Percentiles rank a stretch among this genome's conserved stretches.
Conservation (phyloP, 352 stramenopile species). For the Peronosclerospora sorghi region DNA sequence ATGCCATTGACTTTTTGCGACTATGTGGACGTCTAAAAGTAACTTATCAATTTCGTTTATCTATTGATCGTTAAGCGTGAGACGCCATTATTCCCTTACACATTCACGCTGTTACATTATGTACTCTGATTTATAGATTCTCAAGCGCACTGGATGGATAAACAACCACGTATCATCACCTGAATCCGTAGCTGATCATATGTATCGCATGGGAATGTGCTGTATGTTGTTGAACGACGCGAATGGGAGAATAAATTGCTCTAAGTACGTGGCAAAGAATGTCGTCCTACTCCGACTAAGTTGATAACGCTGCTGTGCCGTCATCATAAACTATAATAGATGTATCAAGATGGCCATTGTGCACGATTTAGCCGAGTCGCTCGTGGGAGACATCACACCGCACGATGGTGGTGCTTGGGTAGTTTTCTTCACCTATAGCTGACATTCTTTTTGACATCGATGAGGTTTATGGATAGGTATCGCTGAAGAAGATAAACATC, state of each 20-base stretch:
- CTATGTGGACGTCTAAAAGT: slow-evolving; percentile 75
- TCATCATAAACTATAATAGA: too few relatives aligned
- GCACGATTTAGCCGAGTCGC: slow-evolving; percentile 87
- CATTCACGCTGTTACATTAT: too few relatives aligned
- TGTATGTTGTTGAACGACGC: slow-evolving; percentile 81
- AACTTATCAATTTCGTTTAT: background rate
- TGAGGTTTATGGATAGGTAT: slow-evolving; percentile 35
- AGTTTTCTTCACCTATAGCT: background rate
- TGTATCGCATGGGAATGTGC: slow-evolving; percentile 89
- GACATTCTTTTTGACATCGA: background rate
- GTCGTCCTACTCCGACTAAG: too few relatives aligned
- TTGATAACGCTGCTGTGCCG: too few relatives aligned
- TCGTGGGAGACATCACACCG: slow-evolving; percentile 90
- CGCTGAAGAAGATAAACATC: slow-evolving; percentile 83
- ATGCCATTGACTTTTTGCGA: slow-evolving; percentile 68
- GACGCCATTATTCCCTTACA: too few relatives aligned
- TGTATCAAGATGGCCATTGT: slow-evolving; percentile 90
- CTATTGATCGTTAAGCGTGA: too few relatives aligned
- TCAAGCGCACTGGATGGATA: slow-evolving; percentile 91
- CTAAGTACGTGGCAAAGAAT: slow-evolving; percentile 27
- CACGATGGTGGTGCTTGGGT: slow-evolving; percentile 46
- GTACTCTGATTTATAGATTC: slow-evolving; percentile 29
- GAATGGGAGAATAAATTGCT: slow-evolving; percentile 50
- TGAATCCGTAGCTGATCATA: slow-evolving; percentile 90
- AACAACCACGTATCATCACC: slow-evolving; percentile 80